These are phyloP conservation scores for Verticillium isaacii DNA, from an alignment of 2,329 filamentous ascomycete species.

Conservation along the genomic window DNA sequence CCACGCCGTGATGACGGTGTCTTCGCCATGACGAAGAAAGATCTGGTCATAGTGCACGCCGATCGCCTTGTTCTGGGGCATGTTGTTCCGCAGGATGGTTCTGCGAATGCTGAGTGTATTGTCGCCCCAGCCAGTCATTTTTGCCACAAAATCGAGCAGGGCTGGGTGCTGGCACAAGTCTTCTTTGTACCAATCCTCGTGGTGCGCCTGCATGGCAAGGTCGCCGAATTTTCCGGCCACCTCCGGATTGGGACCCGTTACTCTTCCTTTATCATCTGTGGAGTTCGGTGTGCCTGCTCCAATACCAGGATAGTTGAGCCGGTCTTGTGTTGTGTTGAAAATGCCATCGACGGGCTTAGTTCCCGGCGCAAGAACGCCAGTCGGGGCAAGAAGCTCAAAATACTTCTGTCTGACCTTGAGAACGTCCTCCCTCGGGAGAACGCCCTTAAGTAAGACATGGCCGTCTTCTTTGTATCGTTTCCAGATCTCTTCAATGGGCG, in stretches of 20 bases:
- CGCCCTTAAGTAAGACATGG: constrained; percentile 50
- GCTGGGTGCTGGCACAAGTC: constrained; percentile 50
- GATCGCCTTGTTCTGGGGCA: constrained; percentile 51
- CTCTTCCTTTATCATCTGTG: constrained; percentile 5
- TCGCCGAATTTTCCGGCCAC: constrained; percentile 18
- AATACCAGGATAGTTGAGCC: constrained; percentile 25
- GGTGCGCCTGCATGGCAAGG: constrained; percentile 48
- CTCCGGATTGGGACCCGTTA: not conserved
- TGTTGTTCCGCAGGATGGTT: constrained; percentile 52
- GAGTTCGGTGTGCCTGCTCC: constrained; percentile 46
- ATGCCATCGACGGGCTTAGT: constrained; percentile 47
- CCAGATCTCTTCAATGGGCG: constrained; percentile 43
- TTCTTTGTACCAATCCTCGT: constrained; percentile 40
- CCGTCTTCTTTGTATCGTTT: constrained; percentile 33
- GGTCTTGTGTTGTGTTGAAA: constrained; percentile 25
- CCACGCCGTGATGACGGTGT: constrained; percentile 52
- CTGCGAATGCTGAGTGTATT: constrained; percentile 33
- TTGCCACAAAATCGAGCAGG: constrained; percentile 42
- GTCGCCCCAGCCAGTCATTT: constrained; percentile 49
- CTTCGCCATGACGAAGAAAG: constrained; percentile 50
- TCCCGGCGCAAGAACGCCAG: constrained; percentile 49
- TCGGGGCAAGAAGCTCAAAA: constrained; percentile 48
- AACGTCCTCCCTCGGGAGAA: constrained; percentile 49
- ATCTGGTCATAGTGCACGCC: constrained; percentile 59
- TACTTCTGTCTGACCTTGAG: constrained; percentile 46